Base-by-base conservation (phyloP, 2,329 filamentous ascomycete species). In the Paracamarosporium sp. region DNA sequence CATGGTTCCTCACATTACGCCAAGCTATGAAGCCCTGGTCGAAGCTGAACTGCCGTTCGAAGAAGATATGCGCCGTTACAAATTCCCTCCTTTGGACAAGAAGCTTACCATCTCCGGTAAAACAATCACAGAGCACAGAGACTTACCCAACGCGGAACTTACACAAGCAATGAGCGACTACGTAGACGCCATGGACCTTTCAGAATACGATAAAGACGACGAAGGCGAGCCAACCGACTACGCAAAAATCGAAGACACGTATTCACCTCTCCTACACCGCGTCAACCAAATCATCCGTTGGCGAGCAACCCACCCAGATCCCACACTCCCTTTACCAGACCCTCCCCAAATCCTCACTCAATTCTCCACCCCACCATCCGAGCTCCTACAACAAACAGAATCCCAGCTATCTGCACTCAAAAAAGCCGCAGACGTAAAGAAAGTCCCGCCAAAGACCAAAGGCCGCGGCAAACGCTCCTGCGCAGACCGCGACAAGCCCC, bases 41-140 rank as follows among this genome's bases (percentile, higher is more conserved):
- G 95, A 99, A 71, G 85, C 96, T 1, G 92, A 95, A 33, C 82
- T 98, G 5, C 95, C 95, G 0, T 99, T 97, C 69, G 89, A 92
- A 2, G 95, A 99, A 79, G 95, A 99, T 71, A 83, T 97, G 46
- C 87, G 95, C 33, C 85, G 85, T n/a, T 98, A 97, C 74, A 90
- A 88, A 56, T 99, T 99, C 65, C 93, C 95, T 5, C 92, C 94
- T 0, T 80, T 99, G 11, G 93, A 97, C 72, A 90, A 87, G 60
- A 90, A 98, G 27, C 80, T 97, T 58, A 97, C 93, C 0, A 85
- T 96, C n/a, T 92, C 88, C 11, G 94, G 94, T 1, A 90, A 91
- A 62, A 84, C 86, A 8, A 80, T 97, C 47, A 91, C 86, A 11
- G 88, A 94, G 66, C 93, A 99, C 69, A 89, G 92, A 33, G 88